Base-by-base conservation (phyloP, 2,329 filamentous ascomycete species). In the Beauveria sp. region DNA sequence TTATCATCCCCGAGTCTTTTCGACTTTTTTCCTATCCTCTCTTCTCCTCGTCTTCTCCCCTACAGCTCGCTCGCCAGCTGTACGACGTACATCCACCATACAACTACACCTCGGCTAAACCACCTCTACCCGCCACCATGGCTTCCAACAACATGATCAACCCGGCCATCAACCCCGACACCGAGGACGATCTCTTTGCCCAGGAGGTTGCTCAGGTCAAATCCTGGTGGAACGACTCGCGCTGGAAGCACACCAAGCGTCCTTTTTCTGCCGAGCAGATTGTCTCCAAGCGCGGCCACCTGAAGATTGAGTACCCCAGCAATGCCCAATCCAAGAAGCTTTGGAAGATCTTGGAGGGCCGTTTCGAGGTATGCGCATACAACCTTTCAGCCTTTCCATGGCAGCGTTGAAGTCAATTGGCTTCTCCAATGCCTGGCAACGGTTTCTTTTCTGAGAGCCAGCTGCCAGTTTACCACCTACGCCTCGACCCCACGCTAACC, bases 231-330 rank as follows among this genome's bases (percentile, higher is more conserved):
- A 83, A 81, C 58, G 90, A 96, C 70, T 85, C 91, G 62, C 85
- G 95, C 81, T 99, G 95, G 95, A 85, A 90, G 73, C 86, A 91
- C 77, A 99, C 95, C 69, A 93, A 90, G 79, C 85, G 95, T 62
- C 88, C 95, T 26, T 99, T 95, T 75, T 96, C 93, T 4, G 92
- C 95, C 38, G 95, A 98, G 81, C 90, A 96, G 78, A 98, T 99
- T 71, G 95, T 96, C 65, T 88, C 90, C 58, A 99, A 99, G 85
- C 84, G 95, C 71, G 95, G 95, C 62, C 93, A 89, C 71, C 79
- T 99, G 69, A 91, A 89, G 77, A 89, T 98, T 69, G 84, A 96
- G 65, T 98, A 98, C 74, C 88, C 95, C 22, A 95, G 93, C 78
- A 96, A 96, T 74, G 79, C 79, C 20, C 88, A 93, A 78, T 84